phyloP scores from a whole-genome alignment of 2,329 filamentous ascomycete genomes.

The Trichophyton schoenleinii region DNA sequence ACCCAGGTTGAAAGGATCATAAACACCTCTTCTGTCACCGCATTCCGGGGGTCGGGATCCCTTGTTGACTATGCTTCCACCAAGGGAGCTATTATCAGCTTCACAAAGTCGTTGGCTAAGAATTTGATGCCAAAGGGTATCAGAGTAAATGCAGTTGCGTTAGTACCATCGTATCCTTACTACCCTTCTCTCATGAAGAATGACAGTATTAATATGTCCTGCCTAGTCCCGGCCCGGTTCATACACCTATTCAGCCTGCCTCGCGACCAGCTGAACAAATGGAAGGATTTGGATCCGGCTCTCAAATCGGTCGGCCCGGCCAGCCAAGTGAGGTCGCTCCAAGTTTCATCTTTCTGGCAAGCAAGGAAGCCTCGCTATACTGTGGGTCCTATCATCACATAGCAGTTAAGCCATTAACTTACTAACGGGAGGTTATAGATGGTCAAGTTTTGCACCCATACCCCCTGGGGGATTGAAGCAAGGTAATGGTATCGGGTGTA shows the following conservation, averaged over 20 bases:
- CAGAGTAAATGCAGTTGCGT: conserved; percentile 39
- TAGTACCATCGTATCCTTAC: conserved; percentile 12
- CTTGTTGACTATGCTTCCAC: conserved; percentile 47
- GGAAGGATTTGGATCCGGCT: conserved; percentile 22
- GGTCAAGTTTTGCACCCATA: conserved; percentile 27
- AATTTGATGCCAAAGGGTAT: conserved; percentile 46
- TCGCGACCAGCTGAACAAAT: conserved; percentile 25
- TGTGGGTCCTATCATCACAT: conserved; percentile 17
- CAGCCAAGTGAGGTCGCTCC: conserved; percentile 30
- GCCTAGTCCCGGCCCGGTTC: conserved; percentile 23
- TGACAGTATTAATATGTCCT: neutral
- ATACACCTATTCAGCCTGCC: conserved; percentile 27
- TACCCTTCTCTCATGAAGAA: neutral
- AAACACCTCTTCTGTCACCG: conserved; percentile 44
- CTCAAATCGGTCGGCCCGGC: conserved; percentile 24
- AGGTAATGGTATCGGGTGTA: neutral
- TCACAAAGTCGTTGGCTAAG: conserved; percentile 42
- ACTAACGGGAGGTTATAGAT: conserved; percentile 14
- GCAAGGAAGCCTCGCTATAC: conserved; percentile 23
- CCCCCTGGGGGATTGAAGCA: conserved; percentile 23
- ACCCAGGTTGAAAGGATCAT: conserved; percentile 36
- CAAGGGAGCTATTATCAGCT: conserved; percentile 47
- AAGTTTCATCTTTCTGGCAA: conserved; percentile 30
- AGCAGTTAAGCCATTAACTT: neutral
- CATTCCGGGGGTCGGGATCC: conserved; percentile 39